Base-by-base conservation (phyloP, 345 rosid genomes). In the Populus pruinosa region DNA sequence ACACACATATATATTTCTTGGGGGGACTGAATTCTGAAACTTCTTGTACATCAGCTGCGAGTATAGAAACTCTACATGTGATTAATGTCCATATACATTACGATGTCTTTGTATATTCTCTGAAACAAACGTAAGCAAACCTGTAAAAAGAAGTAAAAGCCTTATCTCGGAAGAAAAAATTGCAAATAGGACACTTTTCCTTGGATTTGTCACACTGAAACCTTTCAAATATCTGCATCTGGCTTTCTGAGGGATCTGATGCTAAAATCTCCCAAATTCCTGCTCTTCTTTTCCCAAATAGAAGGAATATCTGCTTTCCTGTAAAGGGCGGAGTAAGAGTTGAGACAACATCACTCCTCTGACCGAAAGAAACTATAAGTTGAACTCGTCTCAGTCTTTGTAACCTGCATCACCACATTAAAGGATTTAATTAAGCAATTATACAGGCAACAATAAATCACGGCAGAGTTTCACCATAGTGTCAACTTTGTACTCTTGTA, bases 371-470 rank as follows among this genome's bases (percentile, higher is more conserved):
- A 84, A 47, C 89, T 80, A 65, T 87, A 87, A 25, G 90, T 85
- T 49, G 93, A 88, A 83, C 93, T 87, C 64, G 90, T 84, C 82
- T 90, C 93, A 0, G 91, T 84, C 88, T 91, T 91, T 3, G 89
- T 86, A 39, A 86, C 89, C 96, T 91, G 88, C 83, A 84, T 33
- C 29, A 56, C 66, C 63, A 64, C 21, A 55, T 59, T 71, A 41
- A 65, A 59, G 63, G 65, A 59, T 71, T 56, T 49, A 17, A 66
- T 23, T 8, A 70, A 47, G 70, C 17, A 23, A 59, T 39, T 43
- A 39, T 16, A 59, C 64, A 10, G 64, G 29, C 64, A 4, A n/a
- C 16, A 10, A 23, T 10, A 23, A 59, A 59, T 59, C 64, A n/a
- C 23, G 14, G 64, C 3, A 23, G 64, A 59, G 64, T 29, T 59